Percentiles rank a stretch among this genome's conserved stretches.
phyloP scores from a whole-genome alignment of 2,329 filamentous ascomycete species.

The Xylariaceae sp. region DNA sequence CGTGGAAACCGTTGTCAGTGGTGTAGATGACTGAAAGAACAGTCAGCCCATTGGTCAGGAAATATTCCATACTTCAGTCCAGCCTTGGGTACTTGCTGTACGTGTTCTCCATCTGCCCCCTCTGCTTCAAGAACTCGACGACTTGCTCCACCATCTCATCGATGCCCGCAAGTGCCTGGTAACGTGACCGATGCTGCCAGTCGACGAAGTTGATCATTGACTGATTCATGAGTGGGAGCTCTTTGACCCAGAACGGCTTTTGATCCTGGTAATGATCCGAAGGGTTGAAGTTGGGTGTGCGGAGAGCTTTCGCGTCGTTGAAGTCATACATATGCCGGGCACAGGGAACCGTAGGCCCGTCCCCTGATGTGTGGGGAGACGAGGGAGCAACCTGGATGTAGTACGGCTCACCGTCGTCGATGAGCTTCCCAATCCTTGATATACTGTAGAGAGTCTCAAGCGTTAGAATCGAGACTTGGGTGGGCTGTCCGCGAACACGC shows the following conservation, averaged over 20 bases:
- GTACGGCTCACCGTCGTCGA: neutral
- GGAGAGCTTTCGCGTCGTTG: neutral
- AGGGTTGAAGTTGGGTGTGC: neutral
- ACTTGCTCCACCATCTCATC: neutral
- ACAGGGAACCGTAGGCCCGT: neutral
- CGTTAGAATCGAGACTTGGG: too few relatives aligned
- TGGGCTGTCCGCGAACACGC: too few relatives aligned
- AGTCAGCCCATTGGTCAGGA: too few relatives aligned
- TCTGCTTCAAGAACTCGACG: neutral
- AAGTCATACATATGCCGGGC: neutral
- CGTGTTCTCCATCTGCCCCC: neutral
- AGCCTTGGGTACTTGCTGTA: too few relatives aligned
- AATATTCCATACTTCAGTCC: too few relatives aligned
- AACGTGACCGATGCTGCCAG: neutral
- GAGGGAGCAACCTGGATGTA: neutral
- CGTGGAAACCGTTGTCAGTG: constrained; percentile 19
- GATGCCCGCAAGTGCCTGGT: neutral
- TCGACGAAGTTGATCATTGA: neutral
- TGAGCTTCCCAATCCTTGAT: neutral
- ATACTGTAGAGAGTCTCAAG: too few relatives aligned
- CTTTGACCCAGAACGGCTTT: neutral
- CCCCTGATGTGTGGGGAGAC: neutral
- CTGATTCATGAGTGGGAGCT: neutral
- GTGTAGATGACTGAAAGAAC: constrained; percentile 1
- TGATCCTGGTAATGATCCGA: neutral